Evolutionary conservation across 768 basidiomycete genomes (phyloP).

Genomic region (Arthromyces matolae): DNA sequence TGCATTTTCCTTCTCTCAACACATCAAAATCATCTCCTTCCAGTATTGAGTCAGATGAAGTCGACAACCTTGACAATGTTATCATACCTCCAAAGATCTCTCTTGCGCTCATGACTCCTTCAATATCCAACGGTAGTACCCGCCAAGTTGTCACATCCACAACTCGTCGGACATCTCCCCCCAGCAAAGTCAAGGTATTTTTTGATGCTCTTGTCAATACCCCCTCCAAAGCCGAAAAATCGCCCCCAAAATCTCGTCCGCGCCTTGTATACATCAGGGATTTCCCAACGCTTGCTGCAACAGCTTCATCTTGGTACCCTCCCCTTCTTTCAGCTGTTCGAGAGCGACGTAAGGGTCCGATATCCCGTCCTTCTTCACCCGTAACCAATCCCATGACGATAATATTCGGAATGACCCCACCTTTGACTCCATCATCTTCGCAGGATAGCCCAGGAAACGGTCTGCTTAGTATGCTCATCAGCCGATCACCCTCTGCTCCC

Average conservation of each 20-base stretch:
- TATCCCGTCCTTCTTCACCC: constrained; percentile 56
- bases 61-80: constrained; percentile 36
- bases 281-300: constrained; percentile 68
- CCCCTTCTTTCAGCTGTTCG: constrained; percentile 76
- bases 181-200: constrained; percentile 62
- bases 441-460: constrained; percentile 28
- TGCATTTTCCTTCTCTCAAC: constrained; percentile 54
- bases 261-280: constrained; percentile 85
- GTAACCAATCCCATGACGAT: constrained; percentile 73
- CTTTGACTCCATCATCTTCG: constrained; percentile 50
- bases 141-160: constrained; percentile 40
- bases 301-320: constrained; percentile 77
- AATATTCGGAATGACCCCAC: constrained; percentile 83
- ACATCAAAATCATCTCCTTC: constrained; percentile 18
- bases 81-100: constrained; percentile 38
- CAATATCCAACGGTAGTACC: constrained; percentile 31
- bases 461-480: constrained; percentile 44
- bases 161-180: constrained; percentile 40
- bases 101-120: constrained; percentile 38
- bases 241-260: constrained; percentile 38
- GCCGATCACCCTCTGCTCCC: constrained; percentile 33
- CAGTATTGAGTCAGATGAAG: constrained; percentile 41
- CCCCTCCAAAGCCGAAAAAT: constrained; percentile 28
- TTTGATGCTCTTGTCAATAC: constrained; percentile 77
- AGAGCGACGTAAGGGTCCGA: constrained; percentile 63